Base-by-base conservation (phyloP, 805 yeast species). In the Lachancea thermotolerans region DNA sequence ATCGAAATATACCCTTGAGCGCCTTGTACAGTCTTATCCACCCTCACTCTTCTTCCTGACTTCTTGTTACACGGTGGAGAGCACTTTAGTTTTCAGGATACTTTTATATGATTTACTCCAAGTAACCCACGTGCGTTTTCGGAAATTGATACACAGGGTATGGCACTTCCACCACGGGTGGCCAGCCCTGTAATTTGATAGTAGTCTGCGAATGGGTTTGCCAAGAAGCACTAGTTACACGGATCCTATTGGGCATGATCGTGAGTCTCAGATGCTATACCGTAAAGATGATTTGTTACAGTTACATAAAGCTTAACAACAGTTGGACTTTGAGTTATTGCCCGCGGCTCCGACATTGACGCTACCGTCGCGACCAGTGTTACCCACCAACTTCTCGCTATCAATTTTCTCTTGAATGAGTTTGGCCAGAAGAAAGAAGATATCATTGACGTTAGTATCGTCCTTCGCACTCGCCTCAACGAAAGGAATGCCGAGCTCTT, bases 391-490 rank as follows among this genome's bases (percentile, higher is more conserved):
- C 49, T 69, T 67, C 42, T 71, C 71, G 42, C 68, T 65, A 44
- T 70, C 71, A 51, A 82, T 80, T 65, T 84, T 85, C 44, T 87
- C 95, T 69, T 85, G 85, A 60, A 90, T 87, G 56, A 86, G 74
- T 35, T 82, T 78, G 10, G 97, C 96, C 59, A 93, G 76, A 56
- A 88, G 85, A 69, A 85, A 82, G 71, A 93, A 93, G 39, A 95
- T 82, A 47, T 88, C 88, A 59, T 87, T 95, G 50, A 93, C 99
- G 60, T 90, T 89, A 48, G 80, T 82, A 58, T 89, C 90, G 40
- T 90, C 82, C 73, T 93, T 93, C 34, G 99, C 99, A 68, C 93
- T 81, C 28, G 98, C 95, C 72, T 93, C 99, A 61, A 93, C 74
- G 68, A 93, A 93, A 28, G 96, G 95, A 45, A 93, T 74, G 45